phyloP scores from a whole-genome alignment of 768 basidiomycete species.

The Porphyrellus cyaneotinctus region DNA sequence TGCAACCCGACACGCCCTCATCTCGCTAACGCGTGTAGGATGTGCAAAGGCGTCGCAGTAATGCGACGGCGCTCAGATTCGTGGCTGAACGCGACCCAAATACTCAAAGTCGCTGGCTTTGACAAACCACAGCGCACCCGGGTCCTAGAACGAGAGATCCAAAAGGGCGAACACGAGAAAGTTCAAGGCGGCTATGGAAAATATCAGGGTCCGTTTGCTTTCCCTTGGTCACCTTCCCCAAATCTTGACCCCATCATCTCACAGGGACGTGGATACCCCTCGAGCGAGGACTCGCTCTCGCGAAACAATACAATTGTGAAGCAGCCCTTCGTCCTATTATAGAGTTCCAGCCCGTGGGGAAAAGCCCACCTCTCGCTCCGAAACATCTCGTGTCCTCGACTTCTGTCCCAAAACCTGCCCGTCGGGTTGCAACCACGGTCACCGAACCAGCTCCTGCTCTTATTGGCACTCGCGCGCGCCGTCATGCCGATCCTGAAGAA shows the following conservation, averaged over 20 bases:
- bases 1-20: constrained; percentile 33
- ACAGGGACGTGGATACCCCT: constrained; percentile 98
- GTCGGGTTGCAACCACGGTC: constrained; percentile 19
- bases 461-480: constrained; percentile 57
- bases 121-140: constrained; percentile 98
- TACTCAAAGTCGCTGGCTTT: constrained; percentile 97
- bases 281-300: constrained; percentile 79
- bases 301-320: constrained; percentile 93
- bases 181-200: constrained; percentile 99
- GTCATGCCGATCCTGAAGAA: constrained; percentile 46
- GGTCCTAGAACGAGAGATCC: constrained; percentile 95
- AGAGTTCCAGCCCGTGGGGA: constrained; percentile 85
- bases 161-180: constrained; percentile 98
- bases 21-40: constrained; percentile 54
- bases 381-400: constrained; percentile 84
- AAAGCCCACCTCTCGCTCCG: constrained; percentile 92
- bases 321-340: constrained; percentile 84
- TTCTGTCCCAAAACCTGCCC: constrained; percentile 37
- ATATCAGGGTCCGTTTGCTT: constrained; percentile 79
- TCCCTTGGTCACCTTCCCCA: background rate
- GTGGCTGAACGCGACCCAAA: constrained; percentile 99
- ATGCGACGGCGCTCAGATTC: constrained; percentile 96
- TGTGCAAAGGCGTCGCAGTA: constrained; percentile 93
- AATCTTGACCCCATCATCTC: background rate
- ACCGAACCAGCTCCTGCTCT: constrained; percentile 15